Percentiles rank a stretch among this genome's conserved stretches.
phyloP scores from a whole-genome alignment of 2,329 filamentous ascomycete species.

The Mycosphaerella sp. region DNA sequence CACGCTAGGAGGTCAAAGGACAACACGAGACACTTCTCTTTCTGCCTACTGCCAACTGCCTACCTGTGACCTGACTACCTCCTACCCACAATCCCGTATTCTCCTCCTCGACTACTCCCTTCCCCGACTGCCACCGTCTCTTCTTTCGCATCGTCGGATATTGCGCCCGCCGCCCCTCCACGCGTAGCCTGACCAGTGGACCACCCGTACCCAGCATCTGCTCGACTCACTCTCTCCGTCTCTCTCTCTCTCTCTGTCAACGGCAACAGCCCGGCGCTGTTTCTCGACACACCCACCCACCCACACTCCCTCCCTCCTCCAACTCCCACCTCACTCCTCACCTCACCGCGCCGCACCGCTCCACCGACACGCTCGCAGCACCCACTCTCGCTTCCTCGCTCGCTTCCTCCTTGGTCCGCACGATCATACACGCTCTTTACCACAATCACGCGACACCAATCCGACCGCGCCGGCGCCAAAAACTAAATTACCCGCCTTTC shows the following conservation, averaged over 20 bases:
- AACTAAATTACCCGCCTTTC: neutral
- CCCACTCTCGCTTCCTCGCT: neutral
- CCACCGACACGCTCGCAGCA: constrained; percentile 5
- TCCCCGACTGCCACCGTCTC: no score
- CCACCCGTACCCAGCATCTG: neutral
- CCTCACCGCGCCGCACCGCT: neutral
- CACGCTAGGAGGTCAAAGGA: no score
- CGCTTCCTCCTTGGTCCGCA: neutral
- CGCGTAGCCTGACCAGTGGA: no score
- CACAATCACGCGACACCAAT: neutral
- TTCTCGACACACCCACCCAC: neutral
- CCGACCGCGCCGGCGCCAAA: neutral
- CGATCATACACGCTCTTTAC: neutral
- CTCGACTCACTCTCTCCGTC: neutral
- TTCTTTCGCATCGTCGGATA: neutral
- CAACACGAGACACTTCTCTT: no score
- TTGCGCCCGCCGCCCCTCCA: neutral
- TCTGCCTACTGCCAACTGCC: no score
- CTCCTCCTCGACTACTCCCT: no score
- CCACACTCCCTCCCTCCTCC: neutral
- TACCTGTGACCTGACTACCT: no score
- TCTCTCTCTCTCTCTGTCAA: neutral
- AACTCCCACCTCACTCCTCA: no score
- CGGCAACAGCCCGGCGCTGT: constrained; percentile 3
- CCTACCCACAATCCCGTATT: no score